Evolutionary conservation across 768 basidiomycete species (phyloP).

Genomic region (Russula emetica): DNA sequence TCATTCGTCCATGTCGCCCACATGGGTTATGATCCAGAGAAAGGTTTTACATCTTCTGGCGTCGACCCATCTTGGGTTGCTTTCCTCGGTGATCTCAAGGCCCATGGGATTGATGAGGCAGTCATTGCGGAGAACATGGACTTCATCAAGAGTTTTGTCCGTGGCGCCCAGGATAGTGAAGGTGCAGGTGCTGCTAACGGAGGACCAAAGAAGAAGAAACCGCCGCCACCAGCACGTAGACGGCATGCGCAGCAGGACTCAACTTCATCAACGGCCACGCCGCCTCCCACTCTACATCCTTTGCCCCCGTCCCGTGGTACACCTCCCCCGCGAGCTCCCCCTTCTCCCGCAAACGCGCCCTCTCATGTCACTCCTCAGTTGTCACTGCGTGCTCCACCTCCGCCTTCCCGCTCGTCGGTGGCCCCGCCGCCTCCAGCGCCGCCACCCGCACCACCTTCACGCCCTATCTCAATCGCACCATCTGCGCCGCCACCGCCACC

Average conservation of each 20-base stretch:
- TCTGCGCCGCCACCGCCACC: slow-evolving; percentile 38
- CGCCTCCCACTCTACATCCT: slow-evolving; percentile 46
- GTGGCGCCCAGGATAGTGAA: slow-evolving; percentile 41
- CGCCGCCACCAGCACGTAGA: slow-evolving; percentile 39
- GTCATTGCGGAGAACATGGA: slow-evolving; percentile 75
- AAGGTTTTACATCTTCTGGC: slow-evolving; percentile 79
- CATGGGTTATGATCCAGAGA: slow-evolving; percentile 88
- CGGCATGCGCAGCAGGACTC: slow-evolving; percentile 33
- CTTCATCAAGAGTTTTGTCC: slow-evolving; percentile 83
- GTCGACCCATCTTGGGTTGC: slow-evolving; percentile 89
- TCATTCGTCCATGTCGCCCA: slow-evolving; percentile 90
- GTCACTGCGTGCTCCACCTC: slow-evolving; percentile 31
- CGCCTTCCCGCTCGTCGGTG: slow-evolving; percentile 36
- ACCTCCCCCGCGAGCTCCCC: slow-evolving; percentile 36
- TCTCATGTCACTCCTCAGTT: slow-evolving; percentile 34
- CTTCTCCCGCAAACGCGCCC: slow-evolving; percentile 28
- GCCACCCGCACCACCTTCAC: slow-evolving; percentile 36
- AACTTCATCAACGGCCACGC: slow-evolving; percentile 33
- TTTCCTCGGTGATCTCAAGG: slow-evolving; percentile 61
- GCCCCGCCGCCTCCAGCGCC: slow-evolving; percentile 32
- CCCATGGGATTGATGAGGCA: slow-evolving; percentile 60
- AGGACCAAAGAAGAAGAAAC: slow-evolving; percentile 33
- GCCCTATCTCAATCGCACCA: slow-evolving; percentile 34
- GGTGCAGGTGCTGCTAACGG: neutral
- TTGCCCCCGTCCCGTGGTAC: slow-evolving; percentile 34